Conservation (phyloP, 1,284 basidiomycete species). For the Hymenochaete sp. region DNA sequence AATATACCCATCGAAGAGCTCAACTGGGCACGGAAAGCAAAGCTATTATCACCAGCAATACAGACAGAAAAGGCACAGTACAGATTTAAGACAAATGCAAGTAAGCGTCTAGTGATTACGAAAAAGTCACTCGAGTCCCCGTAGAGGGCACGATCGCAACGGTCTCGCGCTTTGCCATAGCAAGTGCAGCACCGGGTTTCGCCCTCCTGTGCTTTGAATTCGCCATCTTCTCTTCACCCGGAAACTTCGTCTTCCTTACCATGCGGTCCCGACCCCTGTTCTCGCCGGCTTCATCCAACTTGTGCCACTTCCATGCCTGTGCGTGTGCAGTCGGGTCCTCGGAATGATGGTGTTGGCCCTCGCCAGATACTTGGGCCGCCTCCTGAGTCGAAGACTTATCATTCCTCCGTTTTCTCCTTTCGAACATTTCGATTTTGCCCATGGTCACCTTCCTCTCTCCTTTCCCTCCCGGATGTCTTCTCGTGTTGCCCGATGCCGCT, state of each 20-base stretch:
- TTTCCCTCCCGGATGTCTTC: conserved; percentile 25
- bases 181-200: conserved; percentile 86
- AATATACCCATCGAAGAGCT: background rate
- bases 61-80: background rate
- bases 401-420: conserved; percentile 31
- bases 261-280: no score
- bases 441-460: conserved; percentile 11
- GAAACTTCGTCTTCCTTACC: conserved; percentile 16
- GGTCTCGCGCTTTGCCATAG: conserved; percentile 79
- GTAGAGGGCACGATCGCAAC: conserved; percentile 73
- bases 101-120: background rate
- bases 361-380: conserved; percentile 3
- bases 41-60: no score
- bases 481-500: conserved; percentile 21
- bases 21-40: no score
- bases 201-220: conserved; percentile 37
- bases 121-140: conserved; percentile 81
- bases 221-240: conserved; percentile 22
- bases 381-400: conserved; percentile 4
- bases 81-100: background rate
- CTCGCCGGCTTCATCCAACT: background rate
- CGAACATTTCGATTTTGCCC: conserved; percentile 13
- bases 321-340: no score
- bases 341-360: no score
- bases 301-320: background rate